These are phyloP conservation scores for Mucor indicus DNA, from an alignment of 371 early-diverging fungal species.

Conservation along the genomic window DNA sequence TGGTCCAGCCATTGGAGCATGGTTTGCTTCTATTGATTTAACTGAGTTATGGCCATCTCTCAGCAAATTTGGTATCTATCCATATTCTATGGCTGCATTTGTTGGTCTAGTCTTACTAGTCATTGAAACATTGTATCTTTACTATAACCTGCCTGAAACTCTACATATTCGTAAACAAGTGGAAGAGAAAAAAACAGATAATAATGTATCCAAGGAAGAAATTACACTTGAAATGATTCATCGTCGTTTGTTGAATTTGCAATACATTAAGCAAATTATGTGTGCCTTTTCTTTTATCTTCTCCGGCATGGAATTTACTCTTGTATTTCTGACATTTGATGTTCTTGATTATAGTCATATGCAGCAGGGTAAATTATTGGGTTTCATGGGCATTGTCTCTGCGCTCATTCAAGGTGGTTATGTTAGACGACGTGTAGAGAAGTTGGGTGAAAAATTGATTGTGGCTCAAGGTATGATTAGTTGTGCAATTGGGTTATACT, in stretches of 20 bases:
- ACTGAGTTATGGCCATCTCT: constrained; percentile 49
- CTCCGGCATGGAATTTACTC: constrained; percentile 97
- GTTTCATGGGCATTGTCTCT: constrained; percentile 84
- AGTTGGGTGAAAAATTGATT: constrained; percentile 66
- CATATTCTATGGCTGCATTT: constrained; percentile 82
- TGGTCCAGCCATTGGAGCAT: constrained; percentile 93
- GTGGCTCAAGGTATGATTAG: constrained; percentile 76
- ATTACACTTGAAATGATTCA: constrained; percentile 9
- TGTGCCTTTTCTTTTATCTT: constrained; percentile 89
- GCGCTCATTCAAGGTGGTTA: constrained; percentile 92
- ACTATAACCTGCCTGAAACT: constrained; percentile 79
- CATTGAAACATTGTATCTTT: constrained; percentile 79
- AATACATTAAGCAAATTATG: constrained; percentile 68
- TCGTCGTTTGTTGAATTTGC: constrained; percentile 37
- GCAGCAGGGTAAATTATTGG: constrained; percentile 89
- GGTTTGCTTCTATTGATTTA: constrained; percentile 78
- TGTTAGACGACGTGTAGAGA: constrained; percentile 75
- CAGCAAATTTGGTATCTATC: constrained; percentile 61
- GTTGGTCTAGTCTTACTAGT: constrained; percentile 78
- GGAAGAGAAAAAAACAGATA: not conserved
- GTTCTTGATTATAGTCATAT: constrained; percentile 80
- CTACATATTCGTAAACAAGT: constrained; percentile 15
- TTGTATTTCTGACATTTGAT: constrained; percentile 94
- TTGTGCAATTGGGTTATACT: constrained; percentile 67
- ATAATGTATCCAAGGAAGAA: not conserved